Base-by-base conservation (phyloP, 2,329 filamentous ascomycete genomes). In the Calonectria hongkongensis region DNA sequence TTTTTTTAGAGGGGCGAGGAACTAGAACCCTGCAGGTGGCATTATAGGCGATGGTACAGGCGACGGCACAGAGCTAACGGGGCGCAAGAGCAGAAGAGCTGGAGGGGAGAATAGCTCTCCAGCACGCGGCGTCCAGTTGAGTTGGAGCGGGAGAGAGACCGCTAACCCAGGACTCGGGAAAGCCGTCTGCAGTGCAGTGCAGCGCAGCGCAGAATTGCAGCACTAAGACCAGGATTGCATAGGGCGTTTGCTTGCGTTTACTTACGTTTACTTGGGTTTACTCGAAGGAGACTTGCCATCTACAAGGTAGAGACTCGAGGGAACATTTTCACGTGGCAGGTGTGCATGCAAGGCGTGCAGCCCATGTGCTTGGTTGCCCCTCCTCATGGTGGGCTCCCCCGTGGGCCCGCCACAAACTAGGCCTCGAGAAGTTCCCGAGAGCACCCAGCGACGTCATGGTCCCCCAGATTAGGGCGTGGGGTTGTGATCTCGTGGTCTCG, bases 381-480 rank as follows among this genome's bases (percentile, higher is more conserved):
- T 60, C 54, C 54, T 60, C 39, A 2, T 41, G n/a, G 54, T 60
- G 54, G 54, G 36, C 54, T 60, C 54, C 54, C 33, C 54, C 54
- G 25, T 60, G 27, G 54, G 54, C 54, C 54, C 54, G 33, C 54
- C 54, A 41, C 54, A 25, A 21, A 21, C 54, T 4, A 41, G 54
- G 36, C 54, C 66, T 30, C 48, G 25, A 36, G 48, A 56, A 25
- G 54, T 43, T 68, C 66, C 45, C 30, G 50, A 45, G 28, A 43
- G 54, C 54, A 21, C 68, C 65, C 39, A 65, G 68, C 68, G 68
- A 70, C 68, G 68, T 65, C 68, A 70, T 70, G 21, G 47, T 48
- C 33, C 66, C 36, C 51, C 41, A 43, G 54, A 60, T 60, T 27
- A 28, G 54, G 54, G 54, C 54, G 54, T 36, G 54, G 54, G 54